A percentile compares a stretch with the other conserved stretches of the same genome.
These are phyloP conservation scores for Aspergillus glaucus DNA, from an alignment of 2,329 filamentous ascomycete genomes.

Conservation along the genomic window DNA sequence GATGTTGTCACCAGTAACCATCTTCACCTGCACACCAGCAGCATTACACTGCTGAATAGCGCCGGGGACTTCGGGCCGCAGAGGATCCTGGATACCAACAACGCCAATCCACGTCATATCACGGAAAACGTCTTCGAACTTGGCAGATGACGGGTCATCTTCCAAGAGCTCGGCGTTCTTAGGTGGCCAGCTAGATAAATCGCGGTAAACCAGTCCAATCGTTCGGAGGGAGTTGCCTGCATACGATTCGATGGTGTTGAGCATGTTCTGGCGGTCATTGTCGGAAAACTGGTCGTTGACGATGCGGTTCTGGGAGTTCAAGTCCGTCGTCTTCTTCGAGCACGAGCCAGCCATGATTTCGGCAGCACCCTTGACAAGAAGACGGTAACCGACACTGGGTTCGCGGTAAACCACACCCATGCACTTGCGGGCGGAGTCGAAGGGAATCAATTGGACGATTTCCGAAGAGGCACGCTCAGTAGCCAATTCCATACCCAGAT, in stretches of 20 bases:
- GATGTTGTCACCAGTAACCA: slow-evolving; percentile 68
- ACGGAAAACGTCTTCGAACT: slow-evolving; percentile 62
- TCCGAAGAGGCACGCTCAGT: slow-evolving; percentile 57
- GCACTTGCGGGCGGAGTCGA: slow-evolving; percentile 70
- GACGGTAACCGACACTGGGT: slow-evolving; percentile 33
- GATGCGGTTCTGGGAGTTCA: slow-evolving; percentile 20
- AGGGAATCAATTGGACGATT: slow-evolving; percentile 63
- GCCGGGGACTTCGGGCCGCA: slow-evolving; percentile 60
- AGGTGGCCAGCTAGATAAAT: slow-evolving; percentile 65
- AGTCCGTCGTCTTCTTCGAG: slow-evolving; percentile 27
- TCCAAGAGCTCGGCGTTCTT: slow-evolving; percentile 49
- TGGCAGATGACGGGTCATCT: slow-evolving; percentile 56
- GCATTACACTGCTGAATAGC: slow-evolving; percentile 62
- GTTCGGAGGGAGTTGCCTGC: slow-evolving; percentile 60
- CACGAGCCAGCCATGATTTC: slow-evolving; percentile 39
- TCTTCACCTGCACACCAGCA: slow-evolving; percentile 65
- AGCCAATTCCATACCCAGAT: slow-evolving; percentile 61
- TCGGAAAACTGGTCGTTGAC: slow-evolving; percentile 20
- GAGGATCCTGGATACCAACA: slow-evolving; percentile 69
- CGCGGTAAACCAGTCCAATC: slow-evolving; percentile 67
- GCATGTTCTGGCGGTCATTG: slow-evolving; percentile 19
- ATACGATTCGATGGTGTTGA: slow-evolving; percentile 36
- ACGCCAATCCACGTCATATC: slow-evolving; percentile 68
- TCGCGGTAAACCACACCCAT: slow-evolving; percentile 44
- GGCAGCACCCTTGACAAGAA: slow-evolving; percentile 45